Evolutionary conservation across 2,329 filamentous ascomycete species (phyloP).

Genomic region (Ceratocystis huliohia): DNA sequence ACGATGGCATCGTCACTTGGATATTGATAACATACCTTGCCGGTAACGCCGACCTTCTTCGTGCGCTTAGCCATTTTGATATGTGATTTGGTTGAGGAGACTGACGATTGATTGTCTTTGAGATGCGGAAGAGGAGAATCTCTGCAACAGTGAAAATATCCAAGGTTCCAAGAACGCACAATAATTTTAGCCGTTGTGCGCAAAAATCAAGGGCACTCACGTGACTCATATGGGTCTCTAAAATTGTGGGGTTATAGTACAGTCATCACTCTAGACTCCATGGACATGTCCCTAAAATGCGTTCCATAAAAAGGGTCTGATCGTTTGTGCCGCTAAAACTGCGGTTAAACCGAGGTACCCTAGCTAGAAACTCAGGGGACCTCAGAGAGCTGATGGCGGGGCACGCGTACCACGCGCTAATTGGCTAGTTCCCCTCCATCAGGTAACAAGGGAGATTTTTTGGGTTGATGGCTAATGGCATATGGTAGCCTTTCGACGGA

Average conservation of each 20-base stretch:
- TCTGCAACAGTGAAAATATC: slow-evolving; percentile 20
- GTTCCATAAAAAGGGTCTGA: neutral
- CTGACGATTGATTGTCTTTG: slow-evolving; percentile 22
- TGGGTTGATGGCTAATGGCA: slow-evolving; percentile 12
- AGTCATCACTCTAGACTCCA: slow-evolving; percentile 13
- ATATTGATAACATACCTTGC: slow-evolving; percentile 28
- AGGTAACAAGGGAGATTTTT: slow-evolving; percentile 19
- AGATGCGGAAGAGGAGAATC: slow-evolving; percentile 21
- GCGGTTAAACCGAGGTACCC: neutral
- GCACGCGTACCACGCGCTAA: slow-evolving; percentile 20
- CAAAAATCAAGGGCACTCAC: slow-evolving; percentile 20
- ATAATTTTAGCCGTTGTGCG: slow-evolving; percentile 21
- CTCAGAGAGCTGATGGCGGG: slow-evolving; percentile 19
- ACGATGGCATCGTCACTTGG: slow-evolving; percentile 6
- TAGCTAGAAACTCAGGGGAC: slow-evolving; percentile 15
- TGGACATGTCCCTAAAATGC: neutral
- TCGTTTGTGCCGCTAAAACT: neutral
- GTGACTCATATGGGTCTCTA: slow-evolving; percentile 16
- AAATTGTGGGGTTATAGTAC: slow-evolving; percentile 8
- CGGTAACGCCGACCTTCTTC: slow-evolving; percentile 96
- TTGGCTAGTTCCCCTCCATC: slow-evolving; percentile 21
- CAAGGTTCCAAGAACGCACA: slow-evolving; percentile 18
- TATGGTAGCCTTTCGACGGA: slow-evolving; percentile 20
- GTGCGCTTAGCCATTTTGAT: slow-evolving; percentile 89
- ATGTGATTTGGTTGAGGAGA: slow-evolving; percentile 25